These are phyloP conservation scores for Diplodia corticola DNA, from an alignment of 2,329 filamentous ascomycete species.

Conservation along the genomic window DNA sequence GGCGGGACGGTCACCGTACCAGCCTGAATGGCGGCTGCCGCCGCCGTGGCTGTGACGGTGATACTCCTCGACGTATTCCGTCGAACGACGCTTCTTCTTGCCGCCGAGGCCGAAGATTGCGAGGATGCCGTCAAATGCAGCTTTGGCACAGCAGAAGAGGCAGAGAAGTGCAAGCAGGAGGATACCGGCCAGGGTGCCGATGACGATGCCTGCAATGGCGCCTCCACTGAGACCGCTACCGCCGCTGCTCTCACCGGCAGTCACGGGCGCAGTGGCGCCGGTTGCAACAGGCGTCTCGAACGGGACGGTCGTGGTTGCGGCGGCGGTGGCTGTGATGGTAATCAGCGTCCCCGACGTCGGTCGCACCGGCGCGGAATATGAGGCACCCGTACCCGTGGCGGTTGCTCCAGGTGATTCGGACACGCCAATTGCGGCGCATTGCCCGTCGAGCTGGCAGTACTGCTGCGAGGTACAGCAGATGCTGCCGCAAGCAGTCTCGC, in stretches of 20 bases:
- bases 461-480: slow-evolving; percentile 72
- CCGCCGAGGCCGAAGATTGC: slow-evolving; percentile 64
- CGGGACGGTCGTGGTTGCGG: slow-evolving; percentile 49
- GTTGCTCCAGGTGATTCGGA: slow-evolving; percentile 47
- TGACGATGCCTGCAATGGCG: slow-evolving; percentile 79
- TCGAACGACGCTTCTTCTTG: slow-evolving; percentile 50
- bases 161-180: slow-evolving; percentile 68
- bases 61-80: slow-evolving; percentile 64
- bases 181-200: slow-evolving; percentile 69
- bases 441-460: slow-evolving; percentile 60
- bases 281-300: slow-evolving; percentile 57
- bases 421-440: slow-evolving; percentile 59
- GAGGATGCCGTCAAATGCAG: slow-evolving; percentile 59
- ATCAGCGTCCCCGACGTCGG: slow-evolving; percentile 58
- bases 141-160: slow-evolving; percentile 65
- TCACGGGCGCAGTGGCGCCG: slow-evolving; percentile 46
- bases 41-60: slow-evolving; percentile 57
- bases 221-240: slow-evolving; percentile 61
- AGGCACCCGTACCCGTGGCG: slow-evolving; percentile 42
- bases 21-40: slow-evolving; percentile 40
- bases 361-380: slow-evolving; percentile 44
- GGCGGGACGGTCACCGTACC: slow-evolving; percentile 46
- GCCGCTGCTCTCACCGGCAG: slow-evolving; percentile 31
- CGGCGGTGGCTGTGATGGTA: slow-evolving; percentile 47
- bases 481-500: slow-evolving; percentile 62